Base-by-base conservation (phyloP, 192 early-diverging fungal genomes). In the Coemansia sp. region DNA sequence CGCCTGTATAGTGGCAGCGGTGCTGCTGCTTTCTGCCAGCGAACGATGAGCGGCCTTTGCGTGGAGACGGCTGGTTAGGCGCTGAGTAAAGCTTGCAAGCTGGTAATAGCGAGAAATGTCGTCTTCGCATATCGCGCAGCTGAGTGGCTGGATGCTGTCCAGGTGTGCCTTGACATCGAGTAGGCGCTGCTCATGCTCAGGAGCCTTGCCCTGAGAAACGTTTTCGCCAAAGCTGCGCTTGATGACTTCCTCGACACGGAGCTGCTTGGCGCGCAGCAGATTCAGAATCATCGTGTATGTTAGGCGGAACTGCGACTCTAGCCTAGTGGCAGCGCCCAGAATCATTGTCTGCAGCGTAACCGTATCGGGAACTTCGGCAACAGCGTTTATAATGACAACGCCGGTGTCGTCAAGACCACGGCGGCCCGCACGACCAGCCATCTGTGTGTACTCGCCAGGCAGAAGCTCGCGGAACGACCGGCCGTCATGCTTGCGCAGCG, bases 241-340 rank as follows among this genome's bases (percentile, higher is more conserved):
- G 74, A 99, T 97, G 89, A 99, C 95, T 62, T 99, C 97, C 63
- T 99, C 97, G 1, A 98, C 95, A 50, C 91, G 91, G 23, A 99
- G 82, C 13, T 94, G 90, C 66, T 97, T 94, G 3, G 96, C 94
- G 35, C 97, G 89, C 59, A 99, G 85, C 57, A 99, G 82, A 64
- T 95, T 98, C 19, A 99, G 73, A 58, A 99, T 97, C 97, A 99
- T 99, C 39, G 90, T 96, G 76, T 99, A 99, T 0, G 95, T 99
- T 48, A 99, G 78, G 14, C 93, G 85, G 87, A 99, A 99, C 74
- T 97, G 95, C 5, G 92, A 94, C 61, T 91, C 89, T 0, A 99
- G 86, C 63, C 94, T 94, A 9, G 93, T 94, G 0, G 95, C 90
- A 16, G 82, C 80, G 11, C 94, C 97, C 24, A 97, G 72, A 26